Percentiles rank a stretch among this genome's conserved stretches.
Evolutionary conservation across 1,139 yeast species (phyloP).

Genomic region (Hanseniaspora gamundiae): DNA sequence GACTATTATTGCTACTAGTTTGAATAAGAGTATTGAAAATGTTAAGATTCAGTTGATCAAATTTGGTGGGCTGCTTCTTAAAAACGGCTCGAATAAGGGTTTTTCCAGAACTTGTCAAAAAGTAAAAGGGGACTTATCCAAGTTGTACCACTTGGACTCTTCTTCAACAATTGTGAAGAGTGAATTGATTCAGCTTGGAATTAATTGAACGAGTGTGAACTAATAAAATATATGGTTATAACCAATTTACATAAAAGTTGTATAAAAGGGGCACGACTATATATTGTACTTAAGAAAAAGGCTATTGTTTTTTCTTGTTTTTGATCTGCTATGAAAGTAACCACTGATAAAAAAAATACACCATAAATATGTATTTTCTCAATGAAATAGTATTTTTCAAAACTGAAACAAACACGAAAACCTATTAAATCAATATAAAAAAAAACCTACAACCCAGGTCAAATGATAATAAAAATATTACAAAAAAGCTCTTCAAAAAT

Average conservation of each 20-base stretch:
- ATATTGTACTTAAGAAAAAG: no score
- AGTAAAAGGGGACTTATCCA: constrained; percentile 20
- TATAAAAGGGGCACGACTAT: no score
- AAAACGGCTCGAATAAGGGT: constrained; percentile 1
- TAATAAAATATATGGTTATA: no score
- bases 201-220: constrained; percentile 4
- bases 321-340: no score
- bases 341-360: no score
- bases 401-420: no score
- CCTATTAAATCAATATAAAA: no score
- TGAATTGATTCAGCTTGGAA: constrained; percentile 25
- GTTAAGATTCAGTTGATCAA: constrained; percentile 43
- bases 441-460: neutral
- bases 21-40: constrained; percentile 43
- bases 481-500: neutral
- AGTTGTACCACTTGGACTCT: constrained; percentile 21
- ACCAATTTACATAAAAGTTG: no score
- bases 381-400: no score
- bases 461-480: neutral
- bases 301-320: no score
- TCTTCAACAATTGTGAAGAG: constrained; percentile 29
- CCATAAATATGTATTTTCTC: no score
- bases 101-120: constrained; percentile 7
- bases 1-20: constrained; percentile 24
- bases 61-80: constrained; percentile 24